A percentile compares a stretch with the other conserved stretches of the same genome.
These are phyloP conservation scores for Paramecium tetraurelia DNA, from an alignment of 73 alveolate species.

Conservation along the genomic window DNA sequence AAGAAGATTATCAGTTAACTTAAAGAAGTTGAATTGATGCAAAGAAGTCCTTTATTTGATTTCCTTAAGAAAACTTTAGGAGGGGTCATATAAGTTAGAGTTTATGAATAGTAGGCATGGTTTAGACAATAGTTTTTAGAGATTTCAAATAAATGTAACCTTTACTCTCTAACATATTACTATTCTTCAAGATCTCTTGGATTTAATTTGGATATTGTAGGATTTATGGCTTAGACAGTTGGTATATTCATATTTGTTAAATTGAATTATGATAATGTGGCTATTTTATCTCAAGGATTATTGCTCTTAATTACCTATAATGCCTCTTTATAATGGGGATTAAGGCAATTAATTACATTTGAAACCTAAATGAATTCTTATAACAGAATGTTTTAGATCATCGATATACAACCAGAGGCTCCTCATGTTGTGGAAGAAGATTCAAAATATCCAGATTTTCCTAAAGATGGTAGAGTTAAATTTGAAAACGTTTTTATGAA, in stretches of 20 bases:
- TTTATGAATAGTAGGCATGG: not conserved
- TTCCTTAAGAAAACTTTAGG: conserved; percentile 20
- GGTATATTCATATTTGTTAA: not conserved
- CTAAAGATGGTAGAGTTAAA: conserved; percentile 25
- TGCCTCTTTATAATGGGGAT: conserved; percentile 18
- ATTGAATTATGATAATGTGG: not conserved
- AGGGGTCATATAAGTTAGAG: conserved; percentile 59
- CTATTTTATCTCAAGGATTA: not conserved
- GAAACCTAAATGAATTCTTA: conserved; percentile 3
- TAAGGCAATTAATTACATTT: conserved; percentile 9
- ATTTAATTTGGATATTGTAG: not conserved
- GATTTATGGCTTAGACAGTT: not conserved
- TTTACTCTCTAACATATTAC: not conserved
- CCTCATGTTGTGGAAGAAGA: not conserved
- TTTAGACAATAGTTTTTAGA: conserved; percentile 34
- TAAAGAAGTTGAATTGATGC: conserved; percentile 15
- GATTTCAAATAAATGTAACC: not conserved
- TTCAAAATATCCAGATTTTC: not conserved
- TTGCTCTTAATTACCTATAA: not conserved
- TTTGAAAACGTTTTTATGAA: conserved; percentile 41
- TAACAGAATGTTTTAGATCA: not conserved
- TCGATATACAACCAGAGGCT: not conserved
- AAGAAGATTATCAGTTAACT: conserved; percentile 2
- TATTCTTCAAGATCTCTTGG: not conserved
- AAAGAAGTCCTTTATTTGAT: conserved; percentile 54